Conservation (phyloP, 441 rosid species). For the Capsella rubella region DNA sequence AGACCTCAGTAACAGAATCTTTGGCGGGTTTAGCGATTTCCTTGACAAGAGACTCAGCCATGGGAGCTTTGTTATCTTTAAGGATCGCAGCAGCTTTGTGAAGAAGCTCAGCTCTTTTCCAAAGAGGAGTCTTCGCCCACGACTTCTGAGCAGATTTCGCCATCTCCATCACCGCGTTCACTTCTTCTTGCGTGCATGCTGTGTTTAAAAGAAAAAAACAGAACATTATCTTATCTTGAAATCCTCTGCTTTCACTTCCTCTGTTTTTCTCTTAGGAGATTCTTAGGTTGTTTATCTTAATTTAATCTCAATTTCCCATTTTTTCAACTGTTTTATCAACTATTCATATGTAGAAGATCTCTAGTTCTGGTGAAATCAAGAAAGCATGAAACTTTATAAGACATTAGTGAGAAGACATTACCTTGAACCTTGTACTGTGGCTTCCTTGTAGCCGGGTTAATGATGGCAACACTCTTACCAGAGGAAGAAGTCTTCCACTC, state of each 20-base stretch:
- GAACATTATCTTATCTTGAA: neutral
- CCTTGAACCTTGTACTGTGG: slow-evolving; percentile 97
- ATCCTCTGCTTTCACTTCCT: slow-evolving; percentile 24
- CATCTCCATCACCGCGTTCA: slow-evolving; percentile 81
- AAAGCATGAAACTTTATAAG: neutral
- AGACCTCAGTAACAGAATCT: slow-evolving; percentile 91
- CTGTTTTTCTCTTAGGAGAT: slow-evolving; percentile 23
- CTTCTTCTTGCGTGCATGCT: slow-evolving; percentile 98
- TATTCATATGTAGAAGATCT: no score
- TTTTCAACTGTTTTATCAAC: neutral
- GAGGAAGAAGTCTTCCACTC: slow-evolving; percentile 87
- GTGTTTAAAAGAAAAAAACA: slow-evolving; percentile 25
- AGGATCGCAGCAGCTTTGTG: slow-evolving; percentile 93
- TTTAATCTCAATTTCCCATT: neutral
- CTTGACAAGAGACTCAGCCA: slow-evolving; percentile 92
- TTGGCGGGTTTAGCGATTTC: slow-evolving; percentile 98
- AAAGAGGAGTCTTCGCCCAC: slow-evolving; percentile 96
- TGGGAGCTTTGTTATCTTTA: slow-evolving; percentile 79
- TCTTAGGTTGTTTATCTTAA: neutral
- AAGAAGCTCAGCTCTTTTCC: slow-evolving; percentile 97
- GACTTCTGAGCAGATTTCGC: slow-evolving; percentile 83
- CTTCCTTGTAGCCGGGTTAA: slow-evolving; percentile 86
- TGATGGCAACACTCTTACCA: slow-evolving; percentile 76
- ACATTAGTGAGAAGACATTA: slow-evolving; percentile 32
- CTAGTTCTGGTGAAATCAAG: neutral